A percentile compares a stretch with the other conserved stretches of the same genome.
Conservation (phyloP, 2,329 filamentous ascomycete species). For the Colletotrichum sp. region DNA sequence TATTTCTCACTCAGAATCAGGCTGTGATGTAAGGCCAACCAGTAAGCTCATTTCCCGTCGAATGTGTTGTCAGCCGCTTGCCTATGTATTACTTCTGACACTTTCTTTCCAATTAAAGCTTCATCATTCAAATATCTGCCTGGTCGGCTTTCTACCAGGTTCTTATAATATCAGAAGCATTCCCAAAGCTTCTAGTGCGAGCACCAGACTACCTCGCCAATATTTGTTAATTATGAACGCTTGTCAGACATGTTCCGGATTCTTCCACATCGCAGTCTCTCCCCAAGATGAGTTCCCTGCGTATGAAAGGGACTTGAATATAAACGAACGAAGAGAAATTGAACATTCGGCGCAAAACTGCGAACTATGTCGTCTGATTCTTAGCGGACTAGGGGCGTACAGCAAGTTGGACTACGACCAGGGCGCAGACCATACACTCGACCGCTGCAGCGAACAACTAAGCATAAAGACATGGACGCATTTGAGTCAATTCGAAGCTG, state of each 20-base stretch:
- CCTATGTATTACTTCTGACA: too few relatives aligned
- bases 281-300: too few relatives aligned
- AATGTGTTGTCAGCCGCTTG: too few relatives aligned
- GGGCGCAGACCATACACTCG: fast-evolving
- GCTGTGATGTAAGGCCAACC: too few relatives aligned
- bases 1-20: too few relatives aligned
- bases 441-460: neutral
- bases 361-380: neutral
- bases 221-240: neutral
- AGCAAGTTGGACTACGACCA: neutral
- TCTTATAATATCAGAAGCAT: too few relatives aligned
- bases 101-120: too few relatives aligned
- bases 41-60: too few relatives aligned
- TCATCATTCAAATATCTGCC: too few relatives aligned
- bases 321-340: neutral
- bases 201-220: neutral
- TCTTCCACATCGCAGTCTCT: neutral
- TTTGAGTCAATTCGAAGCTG: neutral
- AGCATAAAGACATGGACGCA: neutral
- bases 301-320: too few relatives aligned
- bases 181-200: too few relatives aligned
- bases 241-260: neutral
- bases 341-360: fast-evolving
- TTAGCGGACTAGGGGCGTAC: fast-evolving
- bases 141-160: too few relatives aligned